A percentile compares a stretch with the other conserved stretches of the same genome.
Evolutionary conservation across 1,284 basidiomycete species (phyloP).

Genomic region (Fomitiporia mediterranea): DNA sequence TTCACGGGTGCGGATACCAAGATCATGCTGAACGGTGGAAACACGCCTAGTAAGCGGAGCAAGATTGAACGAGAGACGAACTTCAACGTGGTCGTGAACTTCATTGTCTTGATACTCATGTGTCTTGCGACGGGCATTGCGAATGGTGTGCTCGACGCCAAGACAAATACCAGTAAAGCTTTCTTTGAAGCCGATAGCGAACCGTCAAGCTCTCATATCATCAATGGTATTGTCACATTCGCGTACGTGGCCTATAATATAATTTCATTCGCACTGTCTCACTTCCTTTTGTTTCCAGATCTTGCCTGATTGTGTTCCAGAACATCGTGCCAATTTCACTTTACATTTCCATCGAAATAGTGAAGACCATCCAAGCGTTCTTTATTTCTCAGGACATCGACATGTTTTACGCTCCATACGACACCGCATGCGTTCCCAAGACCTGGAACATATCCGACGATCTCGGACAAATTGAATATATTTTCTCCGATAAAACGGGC

Average conservation of each 20-base stretch:
- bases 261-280: slow-evolving; percentile 13
- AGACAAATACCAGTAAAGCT: slow-evolving; percentile 61
- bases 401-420: slow-evolving; percentile 90
- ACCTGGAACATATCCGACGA: slow-evolving; percentile 99
- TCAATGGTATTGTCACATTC: slow-evolving; percentile 88
- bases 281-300: slow-evolving; percentile 37
- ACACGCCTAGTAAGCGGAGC: slow-evolving; percentile 87
- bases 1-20: slow-evolving; percentile 97
- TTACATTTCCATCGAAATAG: slow-evolving; percentile 97
- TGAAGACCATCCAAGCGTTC: slow-evolving; percentile 96
- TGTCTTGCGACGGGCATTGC: slow-evolving; percentile 72
- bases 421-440: slow-evolving; percentile 90
- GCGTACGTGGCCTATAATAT: slow-evolving; percentile 52
- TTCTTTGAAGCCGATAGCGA: slow-evolving; percentile 70
- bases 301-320: slow-evolving; percentile 91
- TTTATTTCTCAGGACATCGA: slow-evolving; percentile 97
- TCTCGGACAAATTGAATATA: slow-evolving; percentile 95
- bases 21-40: slow-evolving; percentile 96
- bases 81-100: slow-evolving; percentile 96
- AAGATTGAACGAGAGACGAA: slow-evolving; percentile 99
- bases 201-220: slow-evolving; percentile 52
- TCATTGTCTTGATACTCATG: slow-evolving; percentile 74
- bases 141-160: slow-evolving; percentile 68
- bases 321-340: slow-evolving; percentile 97
- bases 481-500: slow-evolving; percentile 98